These are phyloP conservation scores for Plectranthus barbatus DNA, from an alignment of 257 asterid genomes.

Conservation along the genomic window DNA sequence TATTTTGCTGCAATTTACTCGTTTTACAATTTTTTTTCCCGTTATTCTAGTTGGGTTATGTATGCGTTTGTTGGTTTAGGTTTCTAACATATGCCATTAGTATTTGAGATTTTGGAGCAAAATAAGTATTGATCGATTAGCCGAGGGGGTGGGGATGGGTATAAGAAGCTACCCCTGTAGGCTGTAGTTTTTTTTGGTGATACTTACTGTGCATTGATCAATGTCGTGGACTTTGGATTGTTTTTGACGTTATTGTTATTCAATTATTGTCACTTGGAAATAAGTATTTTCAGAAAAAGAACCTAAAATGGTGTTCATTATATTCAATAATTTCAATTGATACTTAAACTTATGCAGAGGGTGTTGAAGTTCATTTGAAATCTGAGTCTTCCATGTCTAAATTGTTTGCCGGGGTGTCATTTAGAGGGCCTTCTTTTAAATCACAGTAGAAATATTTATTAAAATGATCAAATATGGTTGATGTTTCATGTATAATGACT, in stretches of 20 bases:
- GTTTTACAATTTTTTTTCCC: background rate
- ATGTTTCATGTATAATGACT: background rate
- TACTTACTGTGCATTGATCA: background rate
- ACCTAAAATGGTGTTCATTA: background rate
- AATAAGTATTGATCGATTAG: background rate
- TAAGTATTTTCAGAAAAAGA: background rate
- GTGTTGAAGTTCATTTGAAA: too few species aligned
- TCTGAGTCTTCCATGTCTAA: too few species aligned
- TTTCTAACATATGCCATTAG: background rate
- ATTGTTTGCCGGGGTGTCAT: background rate
- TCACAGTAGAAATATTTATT: too few species aligned
- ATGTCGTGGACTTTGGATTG: background rate
- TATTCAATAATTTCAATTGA: too few species aligned
- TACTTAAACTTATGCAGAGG: too few species aligned
- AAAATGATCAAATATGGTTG: too few species aligned
- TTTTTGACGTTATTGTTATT: background rate
- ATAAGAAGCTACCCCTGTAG: background rate
- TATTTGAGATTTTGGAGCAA: background rate
- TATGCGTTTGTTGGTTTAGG: background rate
- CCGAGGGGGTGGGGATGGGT: too few species aligned
- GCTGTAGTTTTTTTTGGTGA: background rate
- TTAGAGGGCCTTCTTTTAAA: background rate
- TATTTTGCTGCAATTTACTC: slow-evolving; percentile 15
- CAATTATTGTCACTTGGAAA: background rate
- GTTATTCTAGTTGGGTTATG: background rate